Evolutionary conservation across 768 basidiomycete genomes (phyloP).

Genomic region (Pleurotus tuoliensis): DNA sequence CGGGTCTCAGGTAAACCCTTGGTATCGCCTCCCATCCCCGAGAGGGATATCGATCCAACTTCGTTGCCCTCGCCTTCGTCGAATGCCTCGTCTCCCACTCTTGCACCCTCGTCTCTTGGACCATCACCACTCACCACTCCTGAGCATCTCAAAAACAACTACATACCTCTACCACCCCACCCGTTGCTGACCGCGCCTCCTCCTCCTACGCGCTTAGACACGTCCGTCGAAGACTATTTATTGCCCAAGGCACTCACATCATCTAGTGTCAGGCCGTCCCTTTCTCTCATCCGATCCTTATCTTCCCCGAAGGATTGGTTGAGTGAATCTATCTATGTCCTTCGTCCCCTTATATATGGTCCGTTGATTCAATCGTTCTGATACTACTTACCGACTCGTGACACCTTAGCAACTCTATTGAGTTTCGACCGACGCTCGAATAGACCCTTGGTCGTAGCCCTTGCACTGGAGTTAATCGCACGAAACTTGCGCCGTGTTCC

Average conservation of each 20-base stretch:
- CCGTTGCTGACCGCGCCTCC: slow-evolving; percentile 48
- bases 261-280: slow-evolving; percentile 66
- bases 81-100: slow-evolving; percentile 53
- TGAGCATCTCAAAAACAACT: slow-evolving; percentile 80
- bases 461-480: slow-evolving; percentile 70
- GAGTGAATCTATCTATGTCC: slow-evolving; percentile 64
- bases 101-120: slow-evolving; percentile 53
- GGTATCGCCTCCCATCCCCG: slow-evolving; percentile 75
- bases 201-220: slow-evolving; percentile 46
- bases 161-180: slow-evolving; percentile 60
- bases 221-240: slow-evolving; percentile 73
- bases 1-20: slow-evolving; percentile 74
- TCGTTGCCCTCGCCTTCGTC: slow-evolving; percentile 48
- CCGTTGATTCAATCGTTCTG: slow-evolving; percentile 16
- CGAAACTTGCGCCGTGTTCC: slow-evolving; percentile 70
- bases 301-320: slow-evolving; percentile 69
- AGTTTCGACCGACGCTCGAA: slow-evolving; percentile 47
- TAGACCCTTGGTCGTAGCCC: slow-evolving; percentile 59
- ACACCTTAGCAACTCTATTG: slow-evolving; percentile 34
- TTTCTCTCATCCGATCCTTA: slow-evolving; percentile 59
- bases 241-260: slow-evolving; percentile 78
- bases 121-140: slow-evolving; percentile 62
- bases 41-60: slow-evolving; percentile 83
- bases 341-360: slow-evolving; percentile 81
- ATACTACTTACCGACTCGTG: slow-evolving; percentile 8